phyloP scores from a whole-genome alignment of 129 eudicot species.

The Lonicera japonica region DNA sequence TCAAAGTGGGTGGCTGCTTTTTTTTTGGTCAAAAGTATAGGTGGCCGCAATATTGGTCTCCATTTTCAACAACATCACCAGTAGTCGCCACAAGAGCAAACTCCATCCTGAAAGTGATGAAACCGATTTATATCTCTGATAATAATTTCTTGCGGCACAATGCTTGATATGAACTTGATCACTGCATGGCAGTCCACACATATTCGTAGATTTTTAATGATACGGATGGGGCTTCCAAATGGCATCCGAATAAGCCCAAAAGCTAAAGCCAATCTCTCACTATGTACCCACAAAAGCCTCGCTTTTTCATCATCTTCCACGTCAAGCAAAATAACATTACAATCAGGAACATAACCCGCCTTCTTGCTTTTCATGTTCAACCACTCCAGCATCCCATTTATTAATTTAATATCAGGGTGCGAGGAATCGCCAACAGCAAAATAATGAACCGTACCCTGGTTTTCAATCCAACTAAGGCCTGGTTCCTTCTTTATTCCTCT shows the following conservation, averaged over 20 bases:
- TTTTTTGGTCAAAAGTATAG: no score
- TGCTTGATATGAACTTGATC: conserved; percentile 52
- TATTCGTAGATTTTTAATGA: conserved; percentile 74
- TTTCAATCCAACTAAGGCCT: conserved; percentile 76
- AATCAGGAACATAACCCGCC: conserved; percentile 49
- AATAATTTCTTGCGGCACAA: conserved; percentile 58
- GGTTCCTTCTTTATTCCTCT: conserved; percentile 73
- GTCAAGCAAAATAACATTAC: conserved; percentile 59
- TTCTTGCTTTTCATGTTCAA: conserved; percentile 36
- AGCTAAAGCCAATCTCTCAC: conserved; percentile 75
- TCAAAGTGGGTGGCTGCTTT: no score
- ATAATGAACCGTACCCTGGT: conserved; percentile 59
- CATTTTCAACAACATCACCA: no score
- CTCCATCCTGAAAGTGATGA: no score
- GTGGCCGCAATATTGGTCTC: no score
- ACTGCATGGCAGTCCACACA: conserved; percentile 73
- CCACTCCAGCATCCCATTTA: conserved; percentile 73
- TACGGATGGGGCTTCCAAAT: conserved; percentile 51
- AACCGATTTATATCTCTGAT: conserved; percentile 83
- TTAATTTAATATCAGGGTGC: no score
- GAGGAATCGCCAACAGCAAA: conserved; percentile 69
- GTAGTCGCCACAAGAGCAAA: conserved; percentile 84
- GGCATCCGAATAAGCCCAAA: conserved; percentile 56
- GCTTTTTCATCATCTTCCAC: conserved; percentile 80
- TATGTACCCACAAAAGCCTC: conserved; percentile 62